Evolutionary conservation across 345 rosid genomes (phyloP).

Genomic region (Moringa oleifera): DNA sequence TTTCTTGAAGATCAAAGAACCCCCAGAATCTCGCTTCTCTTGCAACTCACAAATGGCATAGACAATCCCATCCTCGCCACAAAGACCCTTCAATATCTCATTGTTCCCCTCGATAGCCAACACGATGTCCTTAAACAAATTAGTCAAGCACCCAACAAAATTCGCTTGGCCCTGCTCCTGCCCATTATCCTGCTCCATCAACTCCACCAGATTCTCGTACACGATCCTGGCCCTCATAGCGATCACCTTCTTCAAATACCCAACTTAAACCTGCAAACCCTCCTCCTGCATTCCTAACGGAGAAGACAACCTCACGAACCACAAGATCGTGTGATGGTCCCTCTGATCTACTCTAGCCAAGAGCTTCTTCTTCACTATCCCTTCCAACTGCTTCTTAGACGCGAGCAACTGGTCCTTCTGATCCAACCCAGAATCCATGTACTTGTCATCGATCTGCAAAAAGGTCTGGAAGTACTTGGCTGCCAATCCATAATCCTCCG

Average conservation of each 20-base stretch:
- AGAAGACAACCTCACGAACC: slow-evolving; percentile 66
- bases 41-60: slow-evolving; percentile 88
- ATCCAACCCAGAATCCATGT: slow-evolving; percentile 77
- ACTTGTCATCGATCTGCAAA: slow-evolving; percentile 72
- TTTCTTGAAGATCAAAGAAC: slow-evolving; percentile 73
- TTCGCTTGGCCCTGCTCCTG: slow-evolving; percentile 39
- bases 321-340: slow-evolving; percentile 67
- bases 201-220: slow-evolving; percentile 68
- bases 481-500: slow-evolving; percentile 79
- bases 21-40: slow-evolving; percentile 93
- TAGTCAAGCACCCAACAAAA: slow-evolving; percentile 79
- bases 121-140: slow-evolving; percentile 90
- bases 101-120: slow-evolving; percentile 84
- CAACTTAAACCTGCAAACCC: slow-evolving; percentile 81
- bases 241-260: slow-evolving; percentile 82
- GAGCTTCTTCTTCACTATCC: slow-evolving; percentile 71
- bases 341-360: slow-evolving; percentile 64
- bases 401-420: slow-evolving; percentile 79
- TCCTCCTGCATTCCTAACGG: slow-evolving; percentile 80
- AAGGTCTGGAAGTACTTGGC: slow-evolving; percentile 75
- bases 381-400: slow-evolving; percentile 80
- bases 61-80: slow-evolving; percentile 90
- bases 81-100: slow-evolving; percentile 63
- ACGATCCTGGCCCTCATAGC: slow-evolving; percentile 78
- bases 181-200: slow-evolving; percentile 63